A percentile compares a stretch with the other conserved stretches of the same genome.
Conservation (phyloP, 208 protist genomes). For the Acanthamoeba castellanii region DNA sequence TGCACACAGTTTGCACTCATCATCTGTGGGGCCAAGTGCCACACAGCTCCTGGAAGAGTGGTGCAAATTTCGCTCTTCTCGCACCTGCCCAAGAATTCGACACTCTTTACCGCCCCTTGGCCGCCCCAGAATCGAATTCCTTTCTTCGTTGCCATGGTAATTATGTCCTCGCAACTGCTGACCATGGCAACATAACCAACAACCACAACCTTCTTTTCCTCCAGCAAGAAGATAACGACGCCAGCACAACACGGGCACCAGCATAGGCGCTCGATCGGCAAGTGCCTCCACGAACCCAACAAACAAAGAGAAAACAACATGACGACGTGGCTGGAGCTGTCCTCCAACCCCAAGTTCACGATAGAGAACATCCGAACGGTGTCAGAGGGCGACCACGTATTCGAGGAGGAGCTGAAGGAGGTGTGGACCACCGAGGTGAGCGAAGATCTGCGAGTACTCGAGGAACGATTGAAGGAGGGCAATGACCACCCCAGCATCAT, state of each 20-base stretch:
- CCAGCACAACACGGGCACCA: not conserved
- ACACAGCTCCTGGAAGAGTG: no score
- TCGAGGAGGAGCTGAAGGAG: constrained; percentile 40
- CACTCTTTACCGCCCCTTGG: no score
- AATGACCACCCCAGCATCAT: not conserved
- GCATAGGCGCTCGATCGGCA: not conserved
- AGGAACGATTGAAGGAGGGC: not conserved
- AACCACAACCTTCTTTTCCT: not conserved
- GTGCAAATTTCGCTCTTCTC: no score
- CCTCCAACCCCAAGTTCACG: not conserved
- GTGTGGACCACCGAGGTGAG: not conserved
- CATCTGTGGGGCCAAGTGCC: no score
- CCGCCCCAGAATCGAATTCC: no score
- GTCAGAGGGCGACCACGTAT: not conserved
- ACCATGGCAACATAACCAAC: not conserved
- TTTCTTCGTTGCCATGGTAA: not conserved
- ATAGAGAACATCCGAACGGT: not conserved
- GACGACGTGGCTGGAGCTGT: not conserved
- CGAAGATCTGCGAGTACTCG: not conserved
- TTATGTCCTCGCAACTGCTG: not conserved
- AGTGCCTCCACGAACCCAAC: not conserved
- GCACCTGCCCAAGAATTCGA: no score
- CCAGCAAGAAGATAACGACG: not conserved
- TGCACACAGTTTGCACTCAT: no score
- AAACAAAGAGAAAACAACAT: not conserved